Evolutionary conservation across 352 stramenopile species (phyloP).

Genomic region (Phytophthora hybrid): DNA sequence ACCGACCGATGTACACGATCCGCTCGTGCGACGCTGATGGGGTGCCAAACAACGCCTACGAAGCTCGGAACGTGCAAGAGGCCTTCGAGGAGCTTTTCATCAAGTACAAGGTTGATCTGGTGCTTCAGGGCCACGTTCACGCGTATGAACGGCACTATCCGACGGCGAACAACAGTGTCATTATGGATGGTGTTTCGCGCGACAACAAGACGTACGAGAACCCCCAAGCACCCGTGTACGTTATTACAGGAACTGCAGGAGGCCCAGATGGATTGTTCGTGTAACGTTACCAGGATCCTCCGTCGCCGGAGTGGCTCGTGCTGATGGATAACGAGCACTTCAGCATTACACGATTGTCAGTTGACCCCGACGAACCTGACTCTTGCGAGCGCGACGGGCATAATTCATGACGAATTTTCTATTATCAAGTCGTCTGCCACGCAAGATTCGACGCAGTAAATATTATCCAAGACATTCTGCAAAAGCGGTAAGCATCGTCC

Average conservation of each 20-base stretch:
- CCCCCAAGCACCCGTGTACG: slow-evolving; percentile 57
- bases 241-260: slow-evolving; percentile 51
- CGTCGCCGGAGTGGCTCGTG: slow-evolving; percentile 44
- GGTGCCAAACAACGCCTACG: slow-evolving; percentile 22
- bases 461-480: too few species aligned
- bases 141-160: slow-evolving; percentile 62
- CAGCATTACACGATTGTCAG: background rate
- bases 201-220: slow-evolving; percentile 51
- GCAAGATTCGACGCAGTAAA: too few species aligned
- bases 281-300: slow-evolving; percentile 28
- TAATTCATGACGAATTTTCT: too few species aligned
- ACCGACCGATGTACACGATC: slow-evolving; percentile 61
- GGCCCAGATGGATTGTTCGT: slow-evolving; percentile 42
- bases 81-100: slow-evolving; percentile 70
- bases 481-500: too few species aligned
- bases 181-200: slow-evolving; percentile 55
- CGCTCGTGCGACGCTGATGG: slow-evolving; percentile 30
- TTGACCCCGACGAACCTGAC: background rate
- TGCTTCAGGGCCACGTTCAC: slow-evolving; percentile 59
- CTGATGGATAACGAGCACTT: slow-evolving; percentile 42
- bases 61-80: slow-evolving; percentile 44
- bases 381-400: background rate
- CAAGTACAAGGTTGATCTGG: slow-evolving; percentile 71
- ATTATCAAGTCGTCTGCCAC: too few species aligned
- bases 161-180: slow-evolving; percentile 41